Percentiles rank a stretch among this genome's conserved stretches.
phyloP scores from a whole-genome alignment of 768 basidiomycete species.

The Kwoniella sp. region DNA sequence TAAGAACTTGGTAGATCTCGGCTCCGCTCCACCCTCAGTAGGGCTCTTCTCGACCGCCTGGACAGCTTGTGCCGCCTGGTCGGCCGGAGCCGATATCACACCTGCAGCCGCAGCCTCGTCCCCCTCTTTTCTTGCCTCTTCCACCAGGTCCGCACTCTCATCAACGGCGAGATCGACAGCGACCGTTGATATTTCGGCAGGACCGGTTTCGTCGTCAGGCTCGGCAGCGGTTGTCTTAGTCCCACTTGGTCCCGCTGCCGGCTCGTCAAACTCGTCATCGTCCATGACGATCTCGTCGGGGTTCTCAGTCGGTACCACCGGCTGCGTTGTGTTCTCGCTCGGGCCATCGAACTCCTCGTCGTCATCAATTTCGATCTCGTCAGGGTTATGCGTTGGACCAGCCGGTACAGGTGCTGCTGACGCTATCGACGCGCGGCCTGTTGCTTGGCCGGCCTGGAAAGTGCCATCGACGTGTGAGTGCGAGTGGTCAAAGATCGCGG shows the following conservation, averaged over 20 bases:
- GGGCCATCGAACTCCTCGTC: constrained; percentile 19
- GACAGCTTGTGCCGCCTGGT: constrained; percentile 37
- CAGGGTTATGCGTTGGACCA: constrained; percentile 30
- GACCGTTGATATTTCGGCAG: neutral
- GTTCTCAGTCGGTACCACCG: constrained; percentile 8
- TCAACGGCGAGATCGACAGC: constrained; percentile 12
- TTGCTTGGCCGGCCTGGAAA: too few species aligned
- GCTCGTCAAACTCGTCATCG: constrained; percentile 24
- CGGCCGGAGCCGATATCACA: constrained; percentile 18
- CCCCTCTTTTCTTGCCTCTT: constrained; percentile 26
- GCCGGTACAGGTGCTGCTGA: constrained; percentile 1
- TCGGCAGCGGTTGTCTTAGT: neutral
- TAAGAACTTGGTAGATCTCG: constrained; percentile 67
- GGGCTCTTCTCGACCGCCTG: constrained; percentile 13
- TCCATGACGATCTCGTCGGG: constrained; percentile 37
- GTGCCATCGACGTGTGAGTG: neutral
- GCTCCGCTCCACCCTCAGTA: constrained; percentile 3
- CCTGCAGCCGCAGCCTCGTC: constrained; percentile 22
- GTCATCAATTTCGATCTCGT: constrained; percentile 42
- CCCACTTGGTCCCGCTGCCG: neutral
- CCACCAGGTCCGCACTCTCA: constrained; percentile 47
- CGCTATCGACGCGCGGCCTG: too few species aligned
- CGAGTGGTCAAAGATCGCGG: constrained; percentile 56
- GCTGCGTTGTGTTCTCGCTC: too few species aligned
- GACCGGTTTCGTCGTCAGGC: neutral